Conservation (phyloP, 1,284 basidiomycete species). For the Melampsora larici-populina region DNA sequence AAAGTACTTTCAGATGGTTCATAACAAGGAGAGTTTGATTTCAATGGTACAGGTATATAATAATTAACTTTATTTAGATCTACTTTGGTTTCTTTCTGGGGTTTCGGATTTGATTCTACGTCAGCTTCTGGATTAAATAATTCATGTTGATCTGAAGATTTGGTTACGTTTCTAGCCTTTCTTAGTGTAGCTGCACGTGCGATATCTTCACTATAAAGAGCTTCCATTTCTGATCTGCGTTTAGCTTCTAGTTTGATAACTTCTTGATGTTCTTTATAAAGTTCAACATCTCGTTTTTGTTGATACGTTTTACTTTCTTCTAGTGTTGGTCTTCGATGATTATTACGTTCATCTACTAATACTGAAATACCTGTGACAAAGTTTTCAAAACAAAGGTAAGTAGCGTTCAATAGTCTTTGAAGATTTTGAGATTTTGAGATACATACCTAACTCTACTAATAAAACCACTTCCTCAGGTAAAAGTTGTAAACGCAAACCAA, state of each 20-base stretch:
- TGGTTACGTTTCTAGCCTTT: conserved; percentile 9
- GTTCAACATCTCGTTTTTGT: conserved; percentile 56
- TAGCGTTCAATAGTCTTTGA: too few relatives aligned
- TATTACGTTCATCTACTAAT: conserved; percentile 68
- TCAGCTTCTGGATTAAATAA: not conserved
- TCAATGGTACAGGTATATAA: conserved; percentile 27
- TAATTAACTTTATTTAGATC: conserved; percentile 1
- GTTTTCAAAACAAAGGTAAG: too few relatives aligned
- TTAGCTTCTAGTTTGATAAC: conserved; percentile 55
- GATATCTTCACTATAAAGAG: conserved; percentile 36
- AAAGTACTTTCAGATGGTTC: conserved; percentile 53
- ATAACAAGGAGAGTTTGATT: conserved; percentile 21
- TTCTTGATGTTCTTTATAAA: conserved; percentile 59
- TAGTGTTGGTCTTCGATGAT: conserved; percentile 63
- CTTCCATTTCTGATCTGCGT: conserved; percentile 35
- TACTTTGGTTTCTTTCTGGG: not conserved
- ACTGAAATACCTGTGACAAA: conserved; percentile 66
- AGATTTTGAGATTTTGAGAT: too few relatives aligned
- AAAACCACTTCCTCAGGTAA: conserved; percentile 88
- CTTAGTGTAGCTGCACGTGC: conserved; percentile 17
- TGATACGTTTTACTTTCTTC: conserved; percentile 48
- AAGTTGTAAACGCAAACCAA: conserved; percentile 81
- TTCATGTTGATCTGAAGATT: not conserved
- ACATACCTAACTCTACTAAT: conserved; percentile 77
- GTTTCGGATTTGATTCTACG: not conserved